Percentiles rank a stretch among this genome's conserved stretches.
phyloP scores from a whole-genome alignment of 225 moss, liverwort and hornwort species.

The Pseudoscleropodium purum region DNA sequence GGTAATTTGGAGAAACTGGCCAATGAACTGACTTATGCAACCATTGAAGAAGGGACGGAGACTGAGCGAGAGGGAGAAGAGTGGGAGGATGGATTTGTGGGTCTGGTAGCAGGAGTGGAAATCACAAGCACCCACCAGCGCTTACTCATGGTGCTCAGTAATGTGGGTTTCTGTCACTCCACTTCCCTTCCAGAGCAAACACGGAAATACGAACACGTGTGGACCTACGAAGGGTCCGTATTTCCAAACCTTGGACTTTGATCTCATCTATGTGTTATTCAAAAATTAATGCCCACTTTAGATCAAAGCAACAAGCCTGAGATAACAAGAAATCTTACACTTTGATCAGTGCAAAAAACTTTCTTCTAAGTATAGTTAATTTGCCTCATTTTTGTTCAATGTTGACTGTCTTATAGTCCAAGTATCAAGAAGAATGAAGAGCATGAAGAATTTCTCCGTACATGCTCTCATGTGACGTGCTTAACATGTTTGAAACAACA shows the following conservation, averaged over 20 bases:
- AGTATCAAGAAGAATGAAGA: not conserved
- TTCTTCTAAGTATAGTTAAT: not conserved
- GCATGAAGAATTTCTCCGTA: not conserved
- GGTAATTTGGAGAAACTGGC: slow-evolving; percentile 77
- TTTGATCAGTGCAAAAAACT: not conserved
- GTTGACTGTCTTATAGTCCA: not conserved
- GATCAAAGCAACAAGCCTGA: not conserved
- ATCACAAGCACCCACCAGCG: slow-evolving; percentile 62
- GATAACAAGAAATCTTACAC: not conserved
- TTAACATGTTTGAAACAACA: not conserved
- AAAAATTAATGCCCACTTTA: not conserved
- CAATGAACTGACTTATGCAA: slow-evolving; percentile 41
- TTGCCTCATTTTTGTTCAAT: not conserved
- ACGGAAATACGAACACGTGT: slow-evolving; percentile 56
- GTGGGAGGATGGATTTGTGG: slow-evolving; percentile 59
- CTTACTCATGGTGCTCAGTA: slow-evolving; percentile 86
- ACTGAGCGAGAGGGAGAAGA: slow-evolving; percentile 5
- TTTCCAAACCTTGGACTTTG: not conserved
- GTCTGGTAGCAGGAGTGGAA: slow-evolving; percentile 74
- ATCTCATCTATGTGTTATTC: not conserved
- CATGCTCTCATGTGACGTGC: not conserved
- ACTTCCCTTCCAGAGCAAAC: slow-evolving; percentile 62
- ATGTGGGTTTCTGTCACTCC: slow-evolving; percentile 67
- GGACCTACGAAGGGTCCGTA: slow-evolving; percentile 52
- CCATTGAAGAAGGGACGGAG: slow-evolving; percentile 12